Base-by-base conservation (phyloP, 75 land plant species). In the Selaginella moellendorffii region DNA sequence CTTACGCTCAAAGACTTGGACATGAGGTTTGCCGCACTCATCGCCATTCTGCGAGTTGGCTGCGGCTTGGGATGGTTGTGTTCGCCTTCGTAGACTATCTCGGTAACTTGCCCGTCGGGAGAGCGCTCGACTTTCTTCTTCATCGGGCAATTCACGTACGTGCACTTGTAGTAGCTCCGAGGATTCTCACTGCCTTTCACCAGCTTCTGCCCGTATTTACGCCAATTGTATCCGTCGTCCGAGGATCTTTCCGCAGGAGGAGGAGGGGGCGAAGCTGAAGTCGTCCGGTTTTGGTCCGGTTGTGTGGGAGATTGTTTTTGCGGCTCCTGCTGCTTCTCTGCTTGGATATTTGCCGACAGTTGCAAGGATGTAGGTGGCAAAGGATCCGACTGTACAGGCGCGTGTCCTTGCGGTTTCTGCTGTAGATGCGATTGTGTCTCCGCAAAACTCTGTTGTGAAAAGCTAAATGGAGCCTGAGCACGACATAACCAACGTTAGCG, bases 191-290 rank as follows among this genome's bases (percentile, higher is more conserved):
- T 83, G 14, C 83, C 82, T 69, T 86, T 86, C 5, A 86, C 86
- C 27, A 80, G 90, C 54, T 86, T 86, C 52, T 86, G 86, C 31
- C 90, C 90, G 72, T 86, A 86, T 67, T 86, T 86, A 53, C 87
- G 66, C 90, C 90, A 86, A 59, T 81, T 83, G 62, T 80, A 86
- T 22, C 86, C 90, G 74, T 86, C 87, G 29, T 83, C 83, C 30
- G 82, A 52, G 5, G 75, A 76, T 24, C 70, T 62, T 18, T 77
- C 80, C 36, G 22, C 28, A 61, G 25, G 62, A 29, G 27, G 30
- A 21, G 69, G 53, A 28, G 72, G 62, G 14, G 46, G 14, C 5
- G 46, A 5, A 5, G 46, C 46, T 5, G 46, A 5, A 5, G 46
- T 14, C 10, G 46, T 36, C 10, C 14, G 46, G 46, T 36, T 36